phyloP scores from a whole-genome alignment of 805 yeast genomes.

The Brettanomyces custersianus region DNA sequence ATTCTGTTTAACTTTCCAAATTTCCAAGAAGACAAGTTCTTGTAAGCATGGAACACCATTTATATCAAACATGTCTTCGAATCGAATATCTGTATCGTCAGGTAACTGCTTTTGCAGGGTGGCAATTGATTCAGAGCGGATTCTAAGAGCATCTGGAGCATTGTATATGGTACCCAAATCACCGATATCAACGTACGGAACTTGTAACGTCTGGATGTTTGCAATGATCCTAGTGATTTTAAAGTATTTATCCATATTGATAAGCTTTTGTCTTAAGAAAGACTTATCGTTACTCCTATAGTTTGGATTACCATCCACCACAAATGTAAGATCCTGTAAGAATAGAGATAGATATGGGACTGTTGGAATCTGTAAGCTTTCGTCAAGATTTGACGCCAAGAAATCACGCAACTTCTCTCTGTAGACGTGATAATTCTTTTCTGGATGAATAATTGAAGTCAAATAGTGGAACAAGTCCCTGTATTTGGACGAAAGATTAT shows the following conservation, averaged over 20 bases:
- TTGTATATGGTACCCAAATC: constrained; percentile 22
- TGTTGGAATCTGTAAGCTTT: constrained; percentile 42
- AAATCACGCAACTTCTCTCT: constrained; percentile 53
- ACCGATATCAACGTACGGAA: constrained; percentile 37
- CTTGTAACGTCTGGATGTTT: constrained; percentile 60
- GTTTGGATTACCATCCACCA: constrained; percentile 74
- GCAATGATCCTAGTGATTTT: constrained; percentile 59
- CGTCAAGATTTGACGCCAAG: constrained; percentile 35
- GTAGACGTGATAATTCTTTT: constrained; percentile 63
- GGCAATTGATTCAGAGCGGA: constrained; percentile 22
- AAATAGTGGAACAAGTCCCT: constrained; percentile 53
- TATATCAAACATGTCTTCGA: constrained; percentile 29
- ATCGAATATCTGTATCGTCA: constrained; percentile 10
- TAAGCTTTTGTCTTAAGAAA: constrained; percentile 47
- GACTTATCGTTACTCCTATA: constrained; percentile 45
- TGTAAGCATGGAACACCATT: constrained; percentile 34
- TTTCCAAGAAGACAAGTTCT: constrained; percentile 55
- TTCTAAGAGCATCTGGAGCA: constrained; percentile 15
- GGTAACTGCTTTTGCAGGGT: constrained; percentile 15
- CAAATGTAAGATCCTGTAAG: constrained; percentile 70
- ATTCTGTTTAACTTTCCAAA: constrained; percentile 60
- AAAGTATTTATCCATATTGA: constrained; percentile 67
- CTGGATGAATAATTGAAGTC: constrained; percentile 63
- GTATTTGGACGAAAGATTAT: constrained; percentile 47
- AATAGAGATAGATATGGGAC: constrained; percentile 73